Evolutionary conservation across 1,284 basidiomycete species (phyloP).

Genomic region (Athelia sp.): DNA sequence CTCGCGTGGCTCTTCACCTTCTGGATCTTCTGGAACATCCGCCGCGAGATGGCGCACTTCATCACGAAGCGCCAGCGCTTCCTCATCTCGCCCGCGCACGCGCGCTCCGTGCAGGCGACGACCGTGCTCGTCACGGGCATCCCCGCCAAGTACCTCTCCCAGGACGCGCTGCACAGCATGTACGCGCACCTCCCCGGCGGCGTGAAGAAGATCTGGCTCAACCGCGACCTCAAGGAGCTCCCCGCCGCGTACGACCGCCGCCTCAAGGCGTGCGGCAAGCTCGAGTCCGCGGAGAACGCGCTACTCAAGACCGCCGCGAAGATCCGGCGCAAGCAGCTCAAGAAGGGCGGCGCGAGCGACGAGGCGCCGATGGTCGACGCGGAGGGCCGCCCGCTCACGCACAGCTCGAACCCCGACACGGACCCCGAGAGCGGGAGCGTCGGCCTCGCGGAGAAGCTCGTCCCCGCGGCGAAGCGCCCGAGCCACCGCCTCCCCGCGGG

Average conservation of each 20-base stretch:
- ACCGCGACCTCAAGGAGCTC: conserved; percentile 39
- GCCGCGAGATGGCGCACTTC: conserved; percentile 77
- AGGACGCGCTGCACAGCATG: conserved; percentile 60
- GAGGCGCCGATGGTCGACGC: conserved; percentile 10
- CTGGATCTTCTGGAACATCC: conserved; percentile 84
- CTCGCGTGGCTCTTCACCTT: conserved; percentile 74
- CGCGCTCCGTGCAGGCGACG: conserved; percentile 74
- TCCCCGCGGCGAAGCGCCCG: conserved; percentile 65
- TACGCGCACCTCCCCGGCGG: conserved; percentile 80
- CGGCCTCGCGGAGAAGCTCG: not conserved
- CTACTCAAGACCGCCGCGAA: conserved; percentile 76
- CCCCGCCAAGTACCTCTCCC: conserved; percentile 70
- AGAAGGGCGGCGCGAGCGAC: conserved; percentile 25
- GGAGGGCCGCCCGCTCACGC: conserved; percentile 10
- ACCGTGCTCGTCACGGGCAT: conserved; percentile 90
- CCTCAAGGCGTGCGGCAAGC: conserved; percentile 65
- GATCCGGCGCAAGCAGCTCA: conserved; percentile 42
- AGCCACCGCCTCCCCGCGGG: conserved; percentile 64
- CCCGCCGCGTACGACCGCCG: conserved; percentile 82
- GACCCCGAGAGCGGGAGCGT: conserved; percentile 5
- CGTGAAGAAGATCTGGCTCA: conserved; percentile 87
- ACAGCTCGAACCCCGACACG: not conserved
- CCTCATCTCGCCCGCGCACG: conserved; percentile 73
- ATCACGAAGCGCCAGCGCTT: conserved; percentile 80
- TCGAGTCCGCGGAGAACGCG: conserved; percentile 82